A percentile compares a stretch with the other conserved stretches of the same genome.
These are phyloP conservation scores for Termitomyces sp. DNA, from an alignment of 768 basidiomycete species.

Conservation along the genomic window DNA sequence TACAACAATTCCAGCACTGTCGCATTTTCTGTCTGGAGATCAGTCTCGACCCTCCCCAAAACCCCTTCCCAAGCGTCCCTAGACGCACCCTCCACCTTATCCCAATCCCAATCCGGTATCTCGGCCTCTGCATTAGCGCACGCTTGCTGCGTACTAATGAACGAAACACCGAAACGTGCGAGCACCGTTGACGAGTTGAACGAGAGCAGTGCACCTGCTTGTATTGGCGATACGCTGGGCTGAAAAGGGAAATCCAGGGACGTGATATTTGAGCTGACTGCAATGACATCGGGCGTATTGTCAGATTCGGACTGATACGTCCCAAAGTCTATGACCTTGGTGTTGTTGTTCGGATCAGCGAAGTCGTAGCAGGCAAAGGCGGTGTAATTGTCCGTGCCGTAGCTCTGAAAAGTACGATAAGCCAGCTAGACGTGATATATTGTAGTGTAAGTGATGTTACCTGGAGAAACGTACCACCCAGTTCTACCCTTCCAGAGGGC, in stretches of 20 bases:
- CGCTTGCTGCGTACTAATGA: conserved; percentile 45
- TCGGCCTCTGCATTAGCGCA: conserved; percentile 54
- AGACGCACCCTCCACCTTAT: conserved; percentile 31
- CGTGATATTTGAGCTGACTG: conserved; percentile 25
- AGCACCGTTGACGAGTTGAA: conserved; percentile 33
- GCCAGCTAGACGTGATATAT: neutral
- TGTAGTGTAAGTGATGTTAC: conserved; percentile 13
- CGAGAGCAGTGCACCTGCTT: conserved; percentile 39
- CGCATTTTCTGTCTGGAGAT: conserved; percentile 30
- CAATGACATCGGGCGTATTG: conserved; percentile 26
- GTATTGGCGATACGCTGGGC: conserved; percentile 28
- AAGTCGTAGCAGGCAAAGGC: conserved; percentile 46
- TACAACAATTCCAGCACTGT: conserved; percentile 40
- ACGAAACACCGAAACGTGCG: conserved; percentile 55
- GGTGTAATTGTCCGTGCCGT: conserved; percentile 43
- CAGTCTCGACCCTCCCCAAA: conserved; percentile 28
- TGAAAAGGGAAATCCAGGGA: conserved; percentile 32
- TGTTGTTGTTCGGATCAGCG: conserved; percentile 17
- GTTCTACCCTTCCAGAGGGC: conserved; percentile 27
- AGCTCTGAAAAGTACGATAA: conserved; percentile 27
- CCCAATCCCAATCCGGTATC: conserved; percentile 43
- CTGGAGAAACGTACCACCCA: conserved; percentile 41
- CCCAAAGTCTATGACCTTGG: conserved; percentile 24
- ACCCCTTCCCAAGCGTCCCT: conserved; percentile 36
- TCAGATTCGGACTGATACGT: conserved; percentile 33